Evolutionary conservation across 768 basidiomycete species (phyloP).

Genomic region (Rhodosporidiobolus sp.): DNA sequence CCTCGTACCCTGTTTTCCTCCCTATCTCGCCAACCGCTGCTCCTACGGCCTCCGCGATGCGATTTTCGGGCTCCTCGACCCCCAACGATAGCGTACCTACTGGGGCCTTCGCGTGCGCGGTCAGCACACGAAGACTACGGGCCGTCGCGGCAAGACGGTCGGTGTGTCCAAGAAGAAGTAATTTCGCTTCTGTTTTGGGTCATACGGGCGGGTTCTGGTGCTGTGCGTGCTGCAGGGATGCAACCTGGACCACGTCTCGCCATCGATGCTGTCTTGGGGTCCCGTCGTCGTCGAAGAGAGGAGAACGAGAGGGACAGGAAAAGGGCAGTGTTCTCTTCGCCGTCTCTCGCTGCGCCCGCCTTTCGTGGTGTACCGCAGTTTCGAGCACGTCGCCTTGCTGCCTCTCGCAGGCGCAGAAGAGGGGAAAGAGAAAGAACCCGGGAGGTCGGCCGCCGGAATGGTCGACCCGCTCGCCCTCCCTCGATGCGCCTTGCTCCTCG

Average conservation of each 20-base stretch:
- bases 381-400: no score
- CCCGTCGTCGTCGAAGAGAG: neutral
- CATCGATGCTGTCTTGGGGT: no score
- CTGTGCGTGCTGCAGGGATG: no score
- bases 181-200: neutral
- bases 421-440: no score
- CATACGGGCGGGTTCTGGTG: neutral
- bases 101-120: slow-evolving; percentile 69
- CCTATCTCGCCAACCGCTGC: neutral
- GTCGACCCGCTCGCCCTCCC: neutral
- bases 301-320: neutral
- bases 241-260: no score
- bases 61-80: no score
- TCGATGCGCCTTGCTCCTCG: no score
- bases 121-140: slow-evolving; percentile 99
- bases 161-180: slow-evolving; percentile 39
- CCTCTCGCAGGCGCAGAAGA: no score
- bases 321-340: neutral
- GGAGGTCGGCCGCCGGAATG: no score
- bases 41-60: no score
- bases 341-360: neutral
- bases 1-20: neutral
- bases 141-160: slow-evolving; percentile 51
- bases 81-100: slow-evolving; percentile 69
- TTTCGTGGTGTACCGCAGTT: no score